phyloP scores from a whole-genome alignment of 495 filamentous ascomycete species.

The Trichoderma parareesei region DNA sequence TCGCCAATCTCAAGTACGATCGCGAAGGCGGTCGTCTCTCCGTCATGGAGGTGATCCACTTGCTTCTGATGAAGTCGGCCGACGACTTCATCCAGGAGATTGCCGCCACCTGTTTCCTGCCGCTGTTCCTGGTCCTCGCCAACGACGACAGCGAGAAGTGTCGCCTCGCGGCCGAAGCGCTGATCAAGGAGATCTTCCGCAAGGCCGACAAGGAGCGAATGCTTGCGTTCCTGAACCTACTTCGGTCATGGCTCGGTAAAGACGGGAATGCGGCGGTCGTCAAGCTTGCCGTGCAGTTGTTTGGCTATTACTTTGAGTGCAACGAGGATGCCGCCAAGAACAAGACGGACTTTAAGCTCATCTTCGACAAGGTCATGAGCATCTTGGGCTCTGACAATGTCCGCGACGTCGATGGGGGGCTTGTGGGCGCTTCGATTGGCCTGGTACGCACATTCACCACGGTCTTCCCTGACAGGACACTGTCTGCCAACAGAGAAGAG shows the following conservation, averaged over 20 bases:
- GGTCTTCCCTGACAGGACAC: conserved; percentile 50
- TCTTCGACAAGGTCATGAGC: conserved; percentile 34
- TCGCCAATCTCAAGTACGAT: conserved; percentile 85
- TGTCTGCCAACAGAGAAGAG: conserved; percentile 44
- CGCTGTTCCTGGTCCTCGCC: conserved; percentile 71
- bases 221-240: conserved; percentile 55
- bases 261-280: conserved; percentile 58
- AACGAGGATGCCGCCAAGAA: conserved; percentile 45
- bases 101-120: conserved; percentile 72
- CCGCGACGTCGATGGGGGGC: conserved; percentile 56
- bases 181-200: conserved; percentile 73
- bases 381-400: conserved; percentile 40
- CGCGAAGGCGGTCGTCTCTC: conserved; percentile 81
- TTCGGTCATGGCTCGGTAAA: conserved; percentile 71
- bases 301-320: conserved; percentile 73
- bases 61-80: conserved; percentile 72
- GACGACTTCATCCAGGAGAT: conserved; percentile 76
- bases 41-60: conserved; percentile 80
- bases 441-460: conserved; percentile 60
- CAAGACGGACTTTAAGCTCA: conserved; percentile 50
- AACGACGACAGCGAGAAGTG: conserved; percentile 87
- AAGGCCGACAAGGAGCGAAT: conserved; percentile 66
- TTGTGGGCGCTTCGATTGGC: conserved; percentile 68
- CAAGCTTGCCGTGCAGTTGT: conserved; percentile 68
- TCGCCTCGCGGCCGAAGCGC: conserved; percentile 67